A percentile compares a stretch with the other conserved stretches of the same genome.
phyloP scores from a whole-genome alignment of 1,284 basidiomycete species.

The Exobasidium rhododendri region DNA sequence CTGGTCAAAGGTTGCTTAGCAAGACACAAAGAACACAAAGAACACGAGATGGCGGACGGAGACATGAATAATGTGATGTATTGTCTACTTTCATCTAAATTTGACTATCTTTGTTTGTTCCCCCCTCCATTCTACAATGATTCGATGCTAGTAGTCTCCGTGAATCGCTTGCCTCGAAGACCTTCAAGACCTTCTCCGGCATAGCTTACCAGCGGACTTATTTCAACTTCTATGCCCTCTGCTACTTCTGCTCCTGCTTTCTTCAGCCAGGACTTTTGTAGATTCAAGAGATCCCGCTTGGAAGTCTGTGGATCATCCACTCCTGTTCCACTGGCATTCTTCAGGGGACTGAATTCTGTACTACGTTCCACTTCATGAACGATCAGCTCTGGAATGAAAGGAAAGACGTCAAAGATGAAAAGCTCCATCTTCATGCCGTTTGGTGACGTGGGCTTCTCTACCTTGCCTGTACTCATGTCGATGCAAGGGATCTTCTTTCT shows the following conservation, averaged over 20 bases:
- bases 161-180: constrained; percentile 73
- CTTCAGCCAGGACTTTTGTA: constrained; percentile 81
- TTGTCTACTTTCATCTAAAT: no score
- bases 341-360: constrained; percentile 93
- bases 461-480: constrained; percentile 60
- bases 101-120: neutral
- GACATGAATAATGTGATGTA: no score
- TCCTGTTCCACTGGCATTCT: constrained; percentile 93
- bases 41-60: neutral
- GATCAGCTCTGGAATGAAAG: constrained; percentile 73
- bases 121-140: neutral
- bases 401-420: constrained; percentile 99
- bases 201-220: constrained; percentile 83
- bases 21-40: no score
- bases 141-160: constrained; percentile 33
- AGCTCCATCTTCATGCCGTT: constrained; percentile 99
- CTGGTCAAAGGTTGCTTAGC: constrained; percentile 6
- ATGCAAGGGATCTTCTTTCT: constrained; percentile 92
- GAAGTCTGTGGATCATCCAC: constrained; percentile 90
- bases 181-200: constrained; percentile 83
- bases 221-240: constrained; percentile 76
- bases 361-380: constrained; percentile 83
- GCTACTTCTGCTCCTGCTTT: constrained; percentile 71
- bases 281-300: constrained; percentile 80
- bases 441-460: constrained; percentile 75